Evolutionary conservation across 116 monocot genomes (phyloP).

Genomic region (Cymodocea nodosa): DNA sequence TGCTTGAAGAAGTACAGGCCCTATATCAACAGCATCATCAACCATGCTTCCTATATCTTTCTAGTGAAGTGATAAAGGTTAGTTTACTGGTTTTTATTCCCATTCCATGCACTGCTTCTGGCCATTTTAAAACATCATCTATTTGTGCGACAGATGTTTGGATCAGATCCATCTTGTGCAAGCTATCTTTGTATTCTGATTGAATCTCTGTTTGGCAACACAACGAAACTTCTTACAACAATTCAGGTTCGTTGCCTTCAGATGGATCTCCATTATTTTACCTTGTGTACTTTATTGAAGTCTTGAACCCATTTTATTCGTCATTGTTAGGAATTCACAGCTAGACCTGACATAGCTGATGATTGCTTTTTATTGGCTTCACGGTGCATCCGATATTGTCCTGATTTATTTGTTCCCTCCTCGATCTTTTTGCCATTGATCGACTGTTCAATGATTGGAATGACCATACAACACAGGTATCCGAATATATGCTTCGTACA

Average conservation of each 20-base stretch:
- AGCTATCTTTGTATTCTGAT: conserved; percentile 66
- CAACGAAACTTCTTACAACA: conserved; percentile 60
- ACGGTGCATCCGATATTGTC: conserved; percentile 94
- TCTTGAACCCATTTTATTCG: not conserved
- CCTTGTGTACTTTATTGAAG: not conserved
- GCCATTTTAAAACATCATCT: not conserved
- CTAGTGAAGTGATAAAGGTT: conserved; percentile 99
- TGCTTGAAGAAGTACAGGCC: conserved; percentile 73
- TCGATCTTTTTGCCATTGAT: conserved; percentile 55
- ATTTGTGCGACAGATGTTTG: conserved; percentile 58
- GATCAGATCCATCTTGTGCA: conserved; percentile 82
- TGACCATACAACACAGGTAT: conserved; percentile 82
- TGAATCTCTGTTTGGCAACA: conserved; percentile 69
- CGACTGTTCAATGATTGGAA: conserved; percentile 77
- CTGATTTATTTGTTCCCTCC: conserved; percentile 70
- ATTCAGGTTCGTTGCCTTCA: conserved; percentile 39
- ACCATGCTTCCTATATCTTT: conserved; percentile 86
- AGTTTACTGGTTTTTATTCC: not conserved
- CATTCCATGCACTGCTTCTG: not conserved
- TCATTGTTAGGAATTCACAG: conserved; percentile 71
- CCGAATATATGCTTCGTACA: not conserved
- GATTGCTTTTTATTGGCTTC: conserved; percentile 94
- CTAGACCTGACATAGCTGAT: conserved; percentile 89
- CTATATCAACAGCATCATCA: conserved; percentile 83
- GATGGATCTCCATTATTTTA: not conserved